Conservation (phyloP, 768 basidiomycete genomes). For the Strobilomyces dryophilus region DNA sequence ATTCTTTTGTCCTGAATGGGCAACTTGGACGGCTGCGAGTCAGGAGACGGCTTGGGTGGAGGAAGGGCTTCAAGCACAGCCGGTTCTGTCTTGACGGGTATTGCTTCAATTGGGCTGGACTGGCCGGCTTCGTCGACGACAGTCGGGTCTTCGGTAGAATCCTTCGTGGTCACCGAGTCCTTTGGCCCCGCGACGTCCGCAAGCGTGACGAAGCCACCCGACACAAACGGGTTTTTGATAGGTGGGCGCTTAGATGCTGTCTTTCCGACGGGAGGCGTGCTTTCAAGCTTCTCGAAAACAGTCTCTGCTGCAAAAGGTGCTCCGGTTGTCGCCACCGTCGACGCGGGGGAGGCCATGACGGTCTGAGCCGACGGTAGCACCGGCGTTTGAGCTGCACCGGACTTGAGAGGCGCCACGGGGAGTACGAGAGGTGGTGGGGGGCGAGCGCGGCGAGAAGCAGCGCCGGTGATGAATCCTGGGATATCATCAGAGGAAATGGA, state of each 20-base stretch:
- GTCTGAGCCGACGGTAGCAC: slow-evolving; percentile 14
- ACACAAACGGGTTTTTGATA: slow-evolving; percentile 44
- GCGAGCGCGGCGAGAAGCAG: slow-evolving; percentile 25
- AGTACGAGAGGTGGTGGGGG: slow-evolving; percentile 25
- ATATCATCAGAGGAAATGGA: slow-evolving; percentile 27
- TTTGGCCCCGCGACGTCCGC: slow-evolving; percentile 37
- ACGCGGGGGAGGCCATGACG: slow-evolving; percentile 15
- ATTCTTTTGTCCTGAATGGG: slow-evolving; percentile 11
- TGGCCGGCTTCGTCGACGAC: slow-evolving; percentile 5
- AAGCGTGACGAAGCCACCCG: slow-evolving; percentile 41
- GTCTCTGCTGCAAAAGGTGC: slow-evolving; percentile 9
- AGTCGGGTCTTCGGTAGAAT: slow-evolving; percentile 15
- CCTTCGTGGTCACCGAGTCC: slow-evolving; percentile 20
- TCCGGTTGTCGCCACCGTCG: slow-evolving; percentile 8
- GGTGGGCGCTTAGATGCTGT: slow-evolving; percentile 14
- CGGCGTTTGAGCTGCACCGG: slow-evolving; percentile 11
- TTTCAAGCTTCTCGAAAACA: slow-evolving; percentile 9
- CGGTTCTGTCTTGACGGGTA: slow-evolving; percentile 20
- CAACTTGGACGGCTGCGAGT: slow-evolving; percentile 6
- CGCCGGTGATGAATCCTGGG: slow-evolving; percentile 32
- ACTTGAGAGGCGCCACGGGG: slow-evolving; percentile 11
- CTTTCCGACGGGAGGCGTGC: slow-evolving; percentile 1
- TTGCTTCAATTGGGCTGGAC: slow-evolving; percentile 14
- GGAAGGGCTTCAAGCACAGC: slow-evolving; percentile 8
- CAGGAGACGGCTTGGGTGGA: slow-evolving; percentile 11